These are phyloP conservation scores for Cutaneotrichosporon sp. DNA, from an alignment of 1,284 basidiomycete genomes.

Conservation along the genomic window DNA sequence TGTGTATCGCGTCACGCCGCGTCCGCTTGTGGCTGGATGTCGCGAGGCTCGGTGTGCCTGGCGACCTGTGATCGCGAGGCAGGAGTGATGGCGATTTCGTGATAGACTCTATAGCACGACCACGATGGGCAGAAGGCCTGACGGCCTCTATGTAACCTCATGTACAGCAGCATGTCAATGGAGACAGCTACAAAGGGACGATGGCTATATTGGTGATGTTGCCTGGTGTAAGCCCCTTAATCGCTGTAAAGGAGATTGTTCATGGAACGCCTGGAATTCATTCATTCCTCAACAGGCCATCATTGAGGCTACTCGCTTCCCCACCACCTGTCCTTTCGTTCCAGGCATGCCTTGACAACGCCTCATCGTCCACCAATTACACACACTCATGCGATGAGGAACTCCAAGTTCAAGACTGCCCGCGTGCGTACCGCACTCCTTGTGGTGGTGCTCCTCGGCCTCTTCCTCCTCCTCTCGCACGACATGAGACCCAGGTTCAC, in stretches of 20 bases:
- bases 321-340: no score
- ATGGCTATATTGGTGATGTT: no score
- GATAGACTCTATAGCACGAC: neutral
- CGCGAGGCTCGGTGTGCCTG: neutral
- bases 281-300: neutral
- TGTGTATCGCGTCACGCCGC: neutral
- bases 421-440: neutral
- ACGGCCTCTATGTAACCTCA: constrained; percentile 6
- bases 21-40: neutral
- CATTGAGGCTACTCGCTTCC: no score
- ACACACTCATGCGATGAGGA: neutral
- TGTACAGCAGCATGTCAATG: constrained; percentile 1
- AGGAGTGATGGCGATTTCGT: neutral
- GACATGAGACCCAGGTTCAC: neutral
- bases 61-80: neutral
- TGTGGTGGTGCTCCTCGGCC: neutral
- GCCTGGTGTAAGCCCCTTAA: no score
- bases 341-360: neutral
- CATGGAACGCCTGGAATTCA: neutral
- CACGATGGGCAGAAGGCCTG: constrained; percentile 1
- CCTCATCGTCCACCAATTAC: neutral
- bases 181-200: no score
- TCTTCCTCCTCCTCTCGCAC: neutral
- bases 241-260: neutral
- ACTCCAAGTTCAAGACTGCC: neutral